Evolutionary conservation across 2,329 filamentous ascomycete genomes (phyloP).

Genomic region (Septoria petroselini): DNA sequence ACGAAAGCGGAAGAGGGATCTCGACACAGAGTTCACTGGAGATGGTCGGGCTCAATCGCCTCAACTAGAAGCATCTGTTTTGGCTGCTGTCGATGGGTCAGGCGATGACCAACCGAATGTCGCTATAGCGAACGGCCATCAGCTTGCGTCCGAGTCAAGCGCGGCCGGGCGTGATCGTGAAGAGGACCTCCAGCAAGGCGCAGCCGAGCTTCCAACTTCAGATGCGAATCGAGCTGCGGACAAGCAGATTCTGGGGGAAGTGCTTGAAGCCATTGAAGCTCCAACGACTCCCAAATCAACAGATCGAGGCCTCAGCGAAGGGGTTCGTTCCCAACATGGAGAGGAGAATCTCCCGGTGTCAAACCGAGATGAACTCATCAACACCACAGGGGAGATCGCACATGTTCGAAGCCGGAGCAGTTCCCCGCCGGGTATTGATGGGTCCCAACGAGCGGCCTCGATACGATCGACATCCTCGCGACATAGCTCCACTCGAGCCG

Average conservation of each 20-base stretch:
- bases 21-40: background rate
- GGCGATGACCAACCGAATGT: too few relatives aligned
- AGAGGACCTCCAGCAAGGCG: background rate
- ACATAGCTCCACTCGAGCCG: too few relatives aligned
- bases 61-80: too few relatives aligned
- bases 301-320: background rate
- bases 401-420: too few relatives aligned
- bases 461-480: too few relatives aligned
- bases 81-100: too few relatives aligned
- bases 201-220: constrained; percentile 22
- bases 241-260: constrained; percentile 24
- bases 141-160: background rate
- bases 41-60: too few relatives aligned
- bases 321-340: background rate
- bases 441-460: too few relatives aligned
- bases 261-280: background rate
- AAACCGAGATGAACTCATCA: too few relatives aligned
- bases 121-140: background rate
- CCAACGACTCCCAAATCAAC: background rate
- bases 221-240: constrained; percentile 28
- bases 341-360: too few relatives aligned
- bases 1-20: background rate
- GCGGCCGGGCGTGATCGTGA: background rate
- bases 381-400: too few relatives aligned
- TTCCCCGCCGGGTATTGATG: too few relatives aligned